Evolutionary conservation across 129 eudicot genomes (phyloP).

Genomic region (Helianthus tuberosus): DNA sequence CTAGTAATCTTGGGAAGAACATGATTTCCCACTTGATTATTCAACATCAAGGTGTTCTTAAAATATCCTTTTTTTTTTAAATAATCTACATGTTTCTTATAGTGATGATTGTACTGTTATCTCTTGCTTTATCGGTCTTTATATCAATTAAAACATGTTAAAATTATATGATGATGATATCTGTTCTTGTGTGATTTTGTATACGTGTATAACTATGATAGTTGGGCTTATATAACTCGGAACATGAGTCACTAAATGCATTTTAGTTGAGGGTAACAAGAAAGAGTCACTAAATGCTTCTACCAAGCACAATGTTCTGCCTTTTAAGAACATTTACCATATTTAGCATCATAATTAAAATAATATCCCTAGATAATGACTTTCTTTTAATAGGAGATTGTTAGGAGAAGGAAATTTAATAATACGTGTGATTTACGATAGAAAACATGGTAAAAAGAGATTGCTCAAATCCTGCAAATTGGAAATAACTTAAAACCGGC

Average conservation of each 20-base stretch:
- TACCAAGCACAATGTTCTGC: neutral
- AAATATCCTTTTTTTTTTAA: slow-evolving; percentile 60
- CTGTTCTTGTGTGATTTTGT: neutral
- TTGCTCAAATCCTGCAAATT: slow-evolving; percentile 13
- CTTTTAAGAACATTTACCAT: neutral
- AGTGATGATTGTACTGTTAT: neutral
- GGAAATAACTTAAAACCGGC: neutral
- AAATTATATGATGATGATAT: no score
- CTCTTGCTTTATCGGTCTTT: neutral
- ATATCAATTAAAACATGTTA: neutral
- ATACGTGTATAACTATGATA: neutral
- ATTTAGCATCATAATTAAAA: neutral
- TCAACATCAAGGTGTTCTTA: slow-evolving; percentile 51
- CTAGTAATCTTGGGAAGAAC: slow-evolving; percentile 40
- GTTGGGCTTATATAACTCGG: no score
- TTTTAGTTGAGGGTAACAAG: neutral
- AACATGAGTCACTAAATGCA: slow-evolving; percentile 1
- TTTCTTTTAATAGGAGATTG: neutral
- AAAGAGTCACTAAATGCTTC: neutral
- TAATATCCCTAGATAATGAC: neutral
- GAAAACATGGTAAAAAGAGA: neutral
- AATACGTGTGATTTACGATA: neutral
- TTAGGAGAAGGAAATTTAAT: neutral
- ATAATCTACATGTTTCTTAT: neutral
- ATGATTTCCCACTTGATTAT: slow-evolving; percentile 64